Conservation (phyloP, 257 asterid species). For the Salvia rosmarinus region DNA sequence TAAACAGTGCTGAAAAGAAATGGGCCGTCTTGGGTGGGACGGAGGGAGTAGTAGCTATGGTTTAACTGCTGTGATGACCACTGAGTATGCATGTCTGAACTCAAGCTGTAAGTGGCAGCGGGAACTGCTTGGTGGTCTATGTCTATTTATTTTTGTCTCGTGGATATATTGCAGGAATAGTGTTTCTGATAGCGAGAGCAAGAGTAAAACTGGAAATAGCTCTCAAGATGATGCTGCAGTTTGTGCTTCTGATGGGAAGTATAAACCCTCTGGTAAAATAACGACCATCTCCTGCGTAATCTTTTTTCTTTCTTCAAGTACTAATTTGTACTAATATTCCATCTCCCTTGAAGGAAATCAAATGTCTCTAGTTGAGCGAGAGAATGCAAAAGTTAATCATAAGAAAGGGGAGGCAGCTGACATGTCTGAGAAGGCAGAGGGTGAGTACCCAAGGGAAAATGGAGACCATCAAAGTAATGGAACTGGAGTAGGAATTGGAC, state of each 20-base stretch:
- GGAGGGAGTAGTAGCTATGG: neutral
- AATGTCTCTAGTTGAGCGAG: slow-evolving; percentile 53
- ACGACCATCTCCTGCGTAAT: slow-evolving; percentile 15
- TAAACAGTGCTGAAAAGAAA: too few relatives aligned
- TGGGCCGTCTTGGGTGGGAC: too few relatives aligned
- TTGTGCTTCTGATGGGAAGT: slow-evolving; percentile 46
- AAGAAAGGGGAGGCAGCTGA: slow-evolving; percentile 54
- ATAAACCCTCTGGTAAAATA: slow-evolving; percentile 51
- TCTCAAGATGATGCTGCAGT: slow-evolving; percentile 53
- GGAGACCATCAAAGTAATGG: slow-evolving; percentile 80
- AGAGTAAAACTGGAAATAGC: slow-evolving; percentile 48
- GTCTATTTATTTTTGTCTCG: slow-evolving; percentile 6
- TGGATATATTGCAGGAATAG: slow-evolving; percentile 53
- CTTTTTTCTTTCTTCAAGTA: neutral
- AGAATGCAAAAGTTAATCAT: slow-evolving; percentile 43
- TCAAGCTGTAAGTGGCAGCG: neutral
- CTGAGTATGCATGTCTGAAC: neutral
- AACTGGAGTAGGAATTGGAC: slow-evolving; percentile 48
- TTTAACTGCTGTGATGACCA: neutral
- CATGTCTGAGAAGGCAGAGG: slow-evolving; percentile 71
- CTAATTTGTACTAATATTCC: slow-evolving; percentile 11
- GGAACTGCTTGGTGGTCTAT: neutral
- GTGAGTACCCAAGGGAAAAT: slow-evolving; percentile 82
- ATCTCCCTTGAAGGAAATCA: slow-evolving; percentile 43
- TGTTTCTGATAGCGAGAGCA: slow-evolving; percentile 65